Conservation (phyloP, 495 filamentous ascomycete species). For the Halenospora varia region DNA sequence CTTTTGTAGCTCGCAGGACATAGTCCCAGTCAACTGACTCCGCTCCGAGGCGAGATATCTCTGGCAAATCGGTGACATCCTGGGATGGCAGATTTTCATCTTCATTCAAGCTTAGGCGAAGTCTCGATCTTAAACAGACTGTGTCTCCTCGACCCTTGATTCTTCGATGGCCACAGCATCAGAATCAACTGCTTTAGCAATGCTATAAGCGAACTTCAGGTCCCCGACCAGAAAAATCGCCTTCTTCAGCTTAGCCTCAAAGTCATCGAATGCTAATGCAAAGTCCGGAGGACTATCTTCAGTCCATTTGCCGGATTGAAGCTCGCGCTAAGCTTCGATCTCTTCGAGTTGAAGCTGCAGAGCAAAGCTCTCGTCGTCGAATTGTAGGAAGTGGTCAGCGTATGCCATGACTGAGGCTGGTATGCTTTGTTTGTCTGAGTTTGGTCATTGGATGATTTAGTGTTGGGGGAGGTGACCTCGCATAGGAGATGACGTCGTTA, state of each 20-base stretch:
- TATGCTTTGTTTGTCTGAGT: slow-evolving; percentile 7
- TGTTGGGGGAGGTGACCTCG: too few relatives aligned
- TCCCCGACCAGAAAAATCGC: slow-evolving; percentile 15
- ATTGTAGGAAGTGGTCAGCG: slow-evolving; percentile 12
- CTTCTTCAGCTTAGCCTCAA: slow-evolving; percentile 22
- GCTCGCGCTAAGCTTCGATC: slow-evolving; percentile 19
- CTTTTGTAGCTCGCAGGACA: slow-evolving; percentile 4
- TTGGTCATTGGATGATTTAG: slow-evolving; percentile 3
- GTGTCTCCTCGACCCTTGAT: slow-evolving; percentile 1
- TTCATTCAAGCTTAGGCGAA: slow-evolving; percentile 5
- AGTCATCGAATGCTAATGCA: slow-evolving; percentile 23
- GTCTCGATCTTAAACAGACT: slow-evolving; percentile 4
- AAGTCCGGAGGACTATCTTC: slow-evolving; percentile 21
- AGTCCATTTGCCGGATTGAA: slow-evolving; percentile 21
- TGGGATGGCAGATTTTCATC: not conserved
- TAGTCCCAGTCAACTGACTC: slow-evolving; percentile 3
- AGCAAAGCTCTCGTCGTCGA: slow-evolving; percentile 21
- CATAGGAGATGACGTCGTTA: too few relatives aligned
- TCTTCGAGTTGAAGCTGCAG: slow-evolving; percentile 21
- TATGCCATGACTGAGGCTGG: slow-evolving; percentile 14
- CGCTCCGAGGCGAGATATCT: slow-evolving; percentile 2
- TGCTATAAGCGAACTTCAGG: slow-evolving; percentile 21
- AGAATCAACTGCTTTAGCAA: slow-evolving; percentile 12
- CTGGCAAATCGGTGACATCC: not conserved
- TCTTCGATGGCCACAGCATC: slow-evolving; percentile 11